Conservation (phyloP, 2,329 filamentous ascomycete genomes). For the Claviceps sp. region DNA sequence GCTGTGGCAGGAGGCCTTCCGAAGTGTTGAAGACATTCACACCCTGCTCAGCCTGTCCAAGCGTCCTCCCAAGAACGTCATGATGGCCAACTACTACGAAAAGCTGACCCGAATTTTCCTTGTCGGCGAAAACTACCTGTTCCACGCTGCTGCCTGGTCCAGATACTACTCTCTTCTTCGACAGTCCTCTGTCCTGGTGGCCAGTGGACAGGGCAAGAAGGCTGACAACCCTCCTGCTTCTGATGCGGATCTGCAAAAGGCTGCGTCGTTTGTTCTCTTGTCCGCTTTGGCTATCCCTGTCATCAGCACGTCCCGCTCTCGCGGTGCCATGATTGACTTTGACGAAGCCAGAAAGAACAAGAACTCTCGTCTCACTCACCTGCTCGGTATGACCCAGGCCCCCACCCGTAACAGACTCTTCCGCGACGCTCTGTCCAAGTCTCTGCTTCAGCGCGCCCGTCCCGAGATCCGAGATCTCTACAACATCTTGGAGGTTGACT, state of each 20-base stretch:
- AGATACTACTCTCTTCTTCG: constrained; percentile 94
- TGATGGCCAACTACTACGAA: constrained; percentile 99
- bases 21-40: constrained; percentile 97
- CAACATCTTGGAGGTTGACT: constrained; percentile 98
- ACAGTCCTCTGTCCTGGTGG: constrained; percentile 72
- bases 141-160: constrained; percentile 96
- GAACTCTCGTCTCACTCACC: constrained; percentile 91
- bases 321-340: constrained; percentile 89
- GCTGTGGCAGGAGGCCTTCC: constrained; percentile 98
- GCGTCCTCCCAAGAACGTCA: constrained; percentile 93
- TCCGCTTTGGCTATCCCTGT: constrained; percentile 96
- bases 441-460: constrained; percentile 78
- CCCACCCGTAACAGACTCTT: constrained; percentile 85
- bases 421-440: constrained; percentile 91
- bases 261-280: constrained; percentile 87
- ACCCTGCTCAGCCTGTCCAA: constrained; percentile 95
- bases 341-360: constrained; percentile 98
- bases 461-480: constrained; percentile 95
- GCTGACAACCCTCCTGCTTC: constrained; percentile 83
- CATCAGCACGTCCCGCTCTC: constrained; percentile 94
- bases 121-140: constrained; percentile 97
- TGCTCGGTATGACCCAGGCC: constrained; percentile 82
- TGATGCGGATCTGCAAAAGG: constrained; percentile 84
- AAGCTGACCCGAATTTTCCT: constrained; percentile 98
- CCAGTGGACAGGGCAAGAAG: constrained; percentile 78